Percentiles rank a stretch among this genome's conserved stretches.
phyloP scores from a whole-genome alignment of 495 filamentous ascomycete genomes.

The Oidiodendron maius region DNA sequence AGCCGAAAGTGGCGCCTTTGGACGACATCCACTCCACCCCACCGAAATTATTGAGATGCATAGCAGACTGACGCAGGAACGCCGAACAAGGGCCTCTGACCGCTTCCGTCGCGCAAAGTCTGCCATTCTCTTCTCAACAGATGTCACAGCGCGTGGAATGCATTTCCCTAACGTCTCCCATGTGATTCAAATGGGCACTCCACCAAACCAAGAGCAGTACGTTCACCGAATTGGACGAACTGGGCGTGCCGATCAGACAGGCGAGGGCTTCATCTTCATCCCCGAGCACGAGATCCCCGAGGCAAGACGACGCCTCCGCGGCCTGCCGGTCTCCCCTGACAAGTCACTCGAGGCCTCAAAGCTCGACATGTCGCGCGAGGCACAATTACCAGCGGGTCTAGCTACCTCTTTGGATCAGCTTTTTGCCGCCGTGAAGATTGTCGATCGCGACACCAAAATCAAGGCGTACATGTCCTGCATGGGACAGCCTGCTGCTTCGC shows the following conservation, averaged over 20 bases:
- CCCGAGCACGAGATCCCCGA: conserved; percentile 50
- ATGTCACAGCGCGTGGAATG: conserved; percentile 94
- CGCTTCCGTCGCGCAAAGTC: conserved; percentile 57
- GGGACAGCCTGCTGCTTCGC: conserved; percentile 14
- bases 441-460: conserved; percentile 34
- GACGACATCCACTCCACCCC: conserved; percentile 36
- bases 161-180: conserved; percentile 92
- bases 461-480: conserved; percentile 40
- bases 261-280: conserved; percentile 75
- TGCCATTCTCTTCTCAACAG: conserved; percentile 82
- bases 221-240: conserved; percentile 83
- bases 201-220: conserved; percentile 69
- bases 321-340: conserved; percentile 63
- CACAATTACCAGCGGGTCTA: conserved; percentile 26
- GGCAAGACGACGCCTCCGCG: conserved; percentile 42
- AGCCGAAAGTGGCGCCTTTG: conserved; percentile 19
- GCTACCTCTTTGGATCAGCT: conserved; percentile 33
- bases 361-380: conserved; percentile 46
- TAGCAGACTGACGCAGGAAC: conserved; percentile 62
- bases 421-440: conserved; percentile 26
- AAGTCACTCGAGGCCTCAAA: conserved; percentile 42
- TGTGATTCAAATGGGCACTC: conserved; percentile 78
- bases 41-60: conserved; percentile 65
- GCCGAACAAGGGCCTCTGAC: conserved; percentile 62
- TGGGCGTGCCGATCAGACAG: conserved; percentile 63